A percentile compares a stretch with the other conserved stretches of the same genome.
phyloP scores from a whole-genome alignment of 2,329 filamentous ascomycete genomes.

The Ophiocordyceps polyrhachis-furcata region DNA sequence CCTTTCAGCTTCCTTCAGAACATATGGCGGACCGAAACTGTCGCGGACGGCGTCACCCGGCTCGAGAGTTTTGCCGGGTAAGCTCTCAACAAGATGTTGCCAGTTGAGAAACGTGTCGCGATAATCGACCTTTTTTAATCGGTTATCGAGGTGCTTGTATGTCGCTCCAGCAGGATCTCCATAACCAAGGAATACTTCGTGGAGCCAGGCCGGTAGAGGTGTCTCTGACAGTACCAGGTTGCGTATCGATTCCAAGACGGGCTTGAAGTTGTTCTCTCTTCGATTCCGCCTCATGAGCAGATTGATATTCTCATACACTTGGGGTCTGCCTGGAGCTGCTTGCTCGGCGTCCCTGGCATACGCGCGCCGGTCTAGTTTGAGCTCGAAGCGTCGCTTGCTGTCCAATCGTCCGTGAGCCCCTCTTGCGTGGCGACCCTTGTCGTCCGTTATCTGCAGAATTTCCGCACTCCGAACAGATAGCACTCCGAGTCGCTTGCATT shows the following conservation, averaged over 20 bases:
- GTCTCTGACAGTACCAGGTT: conserved; percentile 70
- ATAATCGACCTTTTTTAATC: conserved; percentile 66
- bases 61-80: conserved; percentile 75
- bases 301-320: conserved; percentile 74
- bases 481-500: conserved; percentile 47
- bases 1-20: conserved; percentile 50
- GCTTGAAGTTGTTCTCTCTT: conserved; percentile 93
- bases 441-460: conserved; percentile 70
- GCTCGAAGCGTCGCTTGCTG: conserved; percentile 51
- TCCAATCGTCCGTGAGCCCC: conserved; percentile 43
- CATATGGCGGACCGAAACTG: conserved; percentile 74
- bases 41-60: conserved; percentile 50
- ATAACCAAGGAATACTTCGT: conserved; percentile 95
- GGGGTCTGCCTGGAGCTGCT: conserved; percentile 44
- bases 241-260: conserved; percentile 80
- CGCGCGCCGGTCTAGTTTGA: conserved; percentile 62
- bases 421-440: conserved; percentile 57
- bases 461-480: conserved; percentile 63
- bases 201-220: conserved; percentile 75
- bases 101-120: conserved; percentile 90
- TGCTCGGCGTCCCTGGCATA: conserved; percentile 62
- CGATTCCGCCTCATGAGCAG: conserved; percentile 65
- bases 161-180: conserved; percentile 78
- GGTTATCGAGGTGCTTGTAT: conserved; percentile 66
- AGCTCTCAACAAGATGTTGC: conserved; percentile 79